Conservation (phyloP, 768 basidiomycete genomes). For the Psilocybe tampanensis region DNA sequence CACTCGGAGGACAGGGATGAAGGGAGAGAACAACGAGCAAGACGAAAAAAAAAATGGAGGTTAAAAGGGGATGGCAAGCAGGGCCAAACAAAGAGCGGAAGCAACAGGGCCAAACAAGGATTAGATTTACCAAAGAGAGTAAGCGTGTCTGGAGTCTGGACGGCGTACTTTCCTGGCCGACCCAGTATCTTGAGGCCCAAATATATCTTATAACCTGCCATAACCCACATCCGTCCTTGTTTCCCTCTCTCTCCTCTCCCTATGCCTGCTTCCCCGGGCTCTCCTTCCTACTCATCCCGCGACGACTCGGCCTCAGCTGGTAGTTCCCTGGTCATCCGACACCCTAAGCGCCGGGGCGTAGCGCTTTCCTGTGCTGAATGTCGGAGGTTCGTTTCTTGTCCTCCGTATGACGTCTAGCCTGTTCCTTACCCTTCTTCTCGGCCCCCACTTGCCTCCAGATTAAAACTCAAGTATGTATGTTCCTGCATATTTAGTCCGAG, state of each 20-base stretch:
- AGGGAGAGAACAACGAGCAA: slow-evolving; percentile 4
- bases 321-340: slow-evolving; percentile 36
- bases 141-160: slow-evolving; percentile 11
- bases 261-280: slow-evolving; percentile 27
- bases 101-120: slow-evolving; percentile 2
- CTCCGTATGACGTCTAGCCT: slow-evolving; percentile 16
- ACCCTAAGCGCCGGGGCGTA: slow-evolving; percentile 52
- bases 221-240: slow-evolving; percentile 14
- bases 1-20: slow-evolving; percentile 4
- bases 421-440: slow-evolving; percentile 11
- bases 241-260: slow-evolving; percentile 18
- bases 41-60: slow-evolving; percentile 12
- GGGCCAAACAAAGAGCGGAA: slow-evolving; percentile 21
- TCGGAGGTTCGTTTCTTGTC: slow-evolving; percentile 47
- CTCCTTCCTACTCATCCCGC: slow-evolving; percentile 24
- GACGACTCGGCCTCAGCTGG: slow-evolving; percentile 23
- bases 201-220: slow-evolving; percentile 6
- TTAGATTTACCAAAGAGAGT: slow-evolving; percentile 11
- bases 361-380: slow-evolving; percentile 72
- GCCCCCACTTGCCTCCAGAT: slow-evolving; percentile 33
- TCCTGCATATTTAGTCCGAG: not conserved
- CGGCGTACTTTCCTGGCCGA: slow-evolving; percentile 30
- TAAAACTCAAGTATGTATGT: slow-evolving; percentile 64
- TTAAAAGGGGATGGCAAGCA: slow-evolving; percentile 25
- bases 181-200: slow-evolving; percentile 2